Evolutionary conservation across 176 grass and related monocot species (phyloP).

Genomic region (Pontederia paniculata): DNA sequence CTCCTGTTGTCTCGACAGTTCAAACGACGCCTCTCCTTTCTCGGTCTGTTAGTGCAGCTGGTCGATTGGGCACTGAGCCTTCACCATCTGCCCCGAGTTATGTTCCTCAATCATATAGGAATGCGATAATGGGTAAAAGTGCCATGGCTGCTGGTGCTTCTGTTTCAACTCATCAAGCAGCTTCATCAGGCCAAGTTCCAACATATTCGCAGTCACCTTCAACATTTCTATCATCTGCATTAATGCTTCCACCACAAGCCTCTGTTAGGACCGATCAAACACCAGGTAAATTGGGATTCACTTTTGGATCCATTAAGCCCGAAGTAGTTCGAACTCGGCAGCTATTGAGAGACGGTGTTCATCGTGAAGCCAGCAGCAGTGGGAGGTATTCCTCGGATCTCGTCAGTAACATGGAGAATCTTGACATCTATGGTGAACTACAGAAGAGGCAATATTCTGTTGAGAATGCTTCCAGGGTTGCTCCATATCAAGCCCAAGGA

Average conservation of each 20-base stretch:
- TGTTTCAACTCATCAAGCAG: conserved; percentile 27
- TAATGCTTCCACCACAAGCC: conserved; percentile 7
- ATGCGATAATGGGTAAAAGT: conserved; percentile 51
- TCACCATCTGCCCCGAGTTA: conserved; percentile 30
- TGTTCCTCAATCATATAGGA: conserved; percentile 52
- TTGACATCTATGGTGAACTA: conserved; percentile 5
- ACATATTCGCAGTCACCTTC: conserved; percentile 19
- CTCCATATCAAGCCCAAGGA: conserved; percentile 13
- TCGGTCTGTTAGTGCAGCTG: conserved; percentile 33
- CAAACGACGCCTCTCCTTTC: conserved; percentile 41
- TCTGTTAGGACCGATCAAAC: conserved; percentile 5
- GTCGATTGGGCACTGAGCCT: conserved; percentile 28
- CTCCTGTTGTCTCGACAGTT: conserved; percentile 22
- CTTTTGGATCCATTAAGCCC: conserved; percentile 13
- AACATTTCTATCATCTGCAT: conserved; percentile 25
- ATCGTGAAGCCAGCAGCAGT: conserved; percentile 11
- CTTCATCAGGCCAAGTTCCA: conserved; percentile 27
- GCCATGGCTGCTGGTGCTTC: conserved; percentile 12
- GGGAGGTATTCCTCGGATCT: not conserved
- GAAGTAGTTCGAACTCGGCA: conserved; percentile 3
- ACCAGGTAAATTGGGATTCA: conserved; percentile 6
- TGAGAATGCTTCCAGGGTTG: conserved; percentile 7
- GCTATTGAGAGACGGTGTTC: conserved; percentile 2
- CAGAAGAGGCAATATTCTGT: not conserved
- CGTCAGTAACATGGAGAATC: conserved; percentile 2